These are phyloP conservation scores for Microdochium trichocladiopsis DNA, from an alignment of 2,329 filamentous ascomycete species.

Conservation along the genomic window DNA sequence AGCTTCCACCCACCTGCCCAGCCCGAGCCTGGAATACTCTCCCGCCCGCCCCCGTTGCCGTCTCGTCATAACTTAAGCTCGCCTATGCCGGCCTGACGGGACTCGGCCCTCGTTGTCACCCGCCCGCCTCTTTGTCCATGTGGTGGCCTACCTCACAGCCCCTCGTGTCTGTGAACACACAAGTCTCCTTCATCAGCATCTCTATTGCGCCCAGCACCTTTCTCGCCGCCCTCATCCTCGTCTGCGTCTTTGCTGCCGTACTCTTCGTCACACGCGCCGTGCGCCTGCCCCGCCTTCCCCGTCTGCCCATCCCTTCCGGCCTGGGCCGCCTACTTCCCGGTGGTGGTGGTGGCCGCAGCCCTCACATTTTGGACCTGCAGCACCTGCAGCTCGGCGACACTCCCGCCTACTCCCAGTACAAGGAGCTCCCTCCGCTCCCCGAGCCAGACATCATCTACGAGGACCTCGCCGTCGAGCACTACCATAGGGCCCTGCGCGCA, in stretches of 20 bases:
- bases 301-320: constrained; percentile 23
- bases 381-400: background rate
- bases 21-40: too few species aligned
- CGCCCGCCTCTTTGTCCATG: background rate
- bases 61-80: too few species aligned
- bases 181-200: constrained; percentile 53
- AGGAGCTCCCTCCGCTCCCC: constrained; percentile 15
- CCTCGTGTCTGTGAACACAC: constrained; percentile 53
- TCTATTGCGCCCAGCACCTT: constrained; percentile 52
- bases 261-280: constrained; percentile 43
- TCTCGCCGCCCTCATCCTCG: constrained; percentile 41
- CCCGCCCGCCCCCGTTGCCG: too few species aligned
- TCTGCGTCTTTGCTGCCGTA: constrained; percentile 44
- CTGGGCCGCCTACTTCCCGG: background rate
- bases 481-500: constrained; percentile 11
- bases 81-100: too few species aligned
- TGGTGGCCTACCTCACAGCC: constrained; percentile 28
- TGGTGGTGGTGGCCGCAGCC: background rate
- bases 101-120: background rate
- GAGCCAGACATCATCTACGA: constrained; percentile 10
- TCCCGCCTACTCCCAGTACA: constrained; percentile 4
- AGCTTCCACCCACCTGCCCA: too few species aligned
- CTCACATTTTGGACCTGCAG: background rate
- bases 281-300: constrained; percentile 25
- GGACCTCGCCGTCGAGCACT: constrained; percentile 8